A percentile compares a stretch with the other conserved stretches of the same genome.
These are phyloP conservation scores for Davidsoniella virescens DNA, from an alignment of 2,329 filamentous ascomycete species.

Conservation along the genomic window DNA sequence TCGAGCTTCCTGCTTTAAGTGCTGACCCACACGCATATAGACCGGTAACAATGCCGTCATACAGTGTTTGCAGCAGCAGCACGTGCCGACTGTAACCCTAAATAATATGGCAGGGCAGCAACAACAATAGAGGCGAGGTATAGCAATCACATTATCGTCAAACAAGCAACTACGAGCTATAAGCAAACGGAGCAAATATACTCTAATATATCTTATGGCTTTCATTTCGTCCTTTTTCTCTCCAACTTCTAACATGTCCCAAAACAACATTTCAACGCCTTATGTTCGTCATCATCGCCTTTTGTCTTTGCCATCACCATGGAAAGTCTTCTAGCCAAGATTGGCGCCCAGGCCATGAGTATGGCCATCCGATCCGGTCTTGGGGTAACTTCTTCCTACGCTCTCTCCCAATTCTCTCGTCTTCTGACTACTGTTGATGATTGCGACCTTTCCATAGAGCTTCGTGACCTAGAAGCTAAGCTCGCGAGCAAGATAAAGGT, in stretches of 20 bases:
- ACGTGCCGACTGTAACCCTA: no score
- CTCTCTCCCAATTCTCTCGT: conserved; percentile 65
- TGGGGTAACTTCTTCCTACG: conserved; percentile 68
- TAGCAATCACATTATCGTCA: no score
- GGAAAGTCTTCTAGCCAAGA: conserved; percentile 45
- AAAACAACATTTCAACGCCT: background rate
- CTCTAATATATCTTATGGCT: background rate
- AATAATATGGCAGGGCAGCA: no score
- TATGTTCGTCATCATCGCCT: no score
- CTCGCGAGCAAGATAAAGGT: conserved; percentile 65
- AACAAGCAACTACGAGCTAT: no score
- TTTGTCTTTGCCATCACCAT: conserved; percentile 27
- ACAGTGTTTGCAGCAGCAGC: background rate
- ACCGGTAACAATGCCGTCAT: background rate
- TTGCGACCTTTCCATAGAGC: conserved; percentile 47
- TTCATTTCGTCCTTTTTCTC: background rate
- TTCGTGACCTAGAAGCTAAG: conserved; percentile 53
- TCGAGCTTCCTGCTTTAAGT: no score
- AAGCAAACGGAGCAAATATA: no score
- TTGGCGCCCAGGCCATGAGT: conserved; percentile 63
- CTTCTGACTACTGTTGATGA: conserved; percentile 65
- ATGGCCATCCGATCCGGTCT: conserved; percentile 84
- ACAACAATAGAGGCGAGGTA: no score
- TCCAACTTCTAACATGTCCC: background rate
- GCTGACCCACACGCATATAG: no score